Evolutionary conservation across 768 basidiomycete genomes (phyloP).

Genomic region (Omphalotus guepiniiformis): DNA sequence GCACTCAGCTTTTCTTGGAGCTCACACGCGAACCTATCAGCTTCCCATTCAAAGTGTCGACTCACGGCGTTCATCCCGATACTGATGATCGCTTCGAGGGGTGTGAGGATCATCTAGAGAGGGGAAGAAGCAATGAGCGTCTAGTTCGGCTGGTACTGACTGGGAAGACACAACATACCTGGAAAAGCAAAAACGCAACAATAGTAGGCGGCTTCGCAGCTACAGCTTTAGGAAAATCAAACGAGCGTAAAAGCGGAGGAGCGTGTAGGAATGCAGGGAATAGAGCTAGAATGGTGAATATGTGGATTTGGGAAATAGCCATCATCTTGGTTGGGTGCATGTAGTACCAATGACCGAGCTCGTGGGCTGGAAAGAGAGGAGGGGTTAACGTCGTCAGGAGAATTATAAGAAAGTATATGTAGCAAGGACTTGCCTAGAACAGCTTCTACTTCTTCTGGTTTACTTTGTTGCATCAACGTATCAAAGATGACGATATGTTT

Average conservation of each 20-base stretch:
- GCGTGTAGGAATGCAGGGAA: slow-evolving; percentile 90
- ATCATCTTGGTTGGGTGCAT: slow-evolving; percentile 89
- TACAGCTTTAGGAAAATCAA: slow-evolving; percentile 69
- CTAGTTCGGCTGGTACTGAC: background rate
- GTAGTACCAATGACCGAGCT: slow-evolving; percentile 95
- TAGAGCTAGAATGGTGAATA: slow-evolving; percentile 79
- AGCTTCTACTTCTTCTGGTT: slow-evolving; percentile 91
- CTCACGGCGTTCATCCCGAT: slow-evolving; percentile 79
- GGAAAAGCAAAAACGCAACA: slow-evolving; percentile 84
- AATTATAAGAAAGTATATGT: background rate
- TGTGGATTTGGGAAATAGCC: slow-evolving; percentile 80
- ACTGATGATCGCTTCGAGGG: slow-evolving; percentile 68
- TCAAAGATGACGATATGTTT: slow-evolving; percentile 98
- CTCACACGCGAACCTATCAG: slow-evolving; percentile 82
- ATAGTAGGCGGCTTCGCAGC: slow-evolving; percentile 72
- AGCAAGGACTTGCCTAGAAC: slow-evolving; percentile 56
- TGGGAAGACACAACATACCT: slow-evolving; percentile 30
- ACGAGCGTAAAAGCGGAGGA: slow-evolving; percentile 71
- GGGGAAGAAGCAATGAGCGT: background rate
- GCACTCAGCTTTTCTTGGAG: slow-evolving; percentile 49
- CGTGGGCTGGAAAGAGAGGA: slow-evolving; percentile 57
- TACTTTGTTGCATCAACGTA: slow-evolving; percentile 88
- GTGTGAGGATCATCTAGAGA: slow-evolving; percentile 70
- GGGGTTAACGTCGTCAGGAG: slow-evolving; percentile 1
- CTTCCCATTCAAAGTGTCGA: slow-evolving; percentile 88